These are phyloP conservation scores for Rutstroemia sydowiana DNA, from an alignment of 2,329 filamentous ascomycete genomes.

Conservation along the genomic window DNA sequence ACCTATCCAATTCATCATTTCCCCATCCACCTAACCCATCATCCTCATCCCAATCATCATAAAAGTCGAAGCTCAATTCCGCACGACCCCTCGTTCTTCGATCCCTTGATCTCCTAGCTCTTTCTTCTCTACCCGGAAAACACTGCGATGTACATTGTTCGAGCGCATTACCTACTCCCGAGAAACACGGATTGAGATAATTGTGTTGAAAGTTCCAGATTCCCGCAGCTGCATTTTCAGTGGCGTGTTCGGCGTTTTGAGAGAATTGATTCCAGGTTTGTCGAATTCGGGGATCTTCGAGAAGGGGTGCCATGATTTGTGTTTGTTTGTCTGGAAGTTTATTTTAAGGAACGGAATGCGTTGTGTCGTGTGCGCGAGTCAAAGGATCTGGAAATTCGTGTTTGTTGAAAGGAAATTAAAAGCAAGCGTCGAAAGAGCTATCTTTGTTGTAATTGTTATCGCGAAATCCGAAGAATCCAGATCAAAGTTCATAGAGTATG, in stretches of 20 bases:
- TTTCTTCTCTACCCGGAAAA: constrained; percentile 65
- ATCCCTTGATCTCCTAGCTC: constrained; percentile 59
- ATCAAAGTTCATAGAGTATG: too few species aligned
- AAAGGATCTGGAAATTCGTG: too few species aligned
- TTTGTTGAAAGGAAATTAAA: too few species aligned
- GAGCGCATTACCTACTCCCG: constrained; percentile 57
- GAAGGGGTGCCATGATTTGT: constrained; percentile 34
- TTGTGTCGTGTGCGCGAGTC: background rate
- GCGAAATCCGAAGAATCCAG: too few species aligned
- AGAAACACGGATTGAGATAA: constrained; percentile 77
- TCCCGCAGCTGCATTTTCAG: constrained; percentile 82
- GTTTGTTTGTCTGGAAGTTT: background rate
- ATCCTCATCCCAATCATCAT: constrained; percentile 84
- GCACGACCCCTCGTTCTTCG: constrained; percentile 55
- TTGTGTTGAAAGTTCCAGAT: constrained; percentile 84
- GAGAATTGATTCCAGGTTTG: constrained; percentile 91
- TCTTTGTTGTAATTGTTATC: too few species aligned
- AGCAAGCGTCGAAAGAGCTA: too few species aligned
- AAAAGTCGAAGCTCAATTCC: constrained; percentile 91
- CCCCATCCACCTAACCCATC: constrained; percentile 66
- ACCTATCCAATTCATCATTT: constrained; percentile 75
- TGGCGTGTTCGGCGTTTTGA: constrained; percentile 82
- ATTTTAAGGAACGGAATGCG: too few species aligned
- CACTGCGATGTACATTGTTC: constrained; percentile 68
- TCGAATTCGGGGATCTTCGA: constrained; percentile 80